Evolutionary conservation across 2,329 filamentous ascomycete genomes (phyloP), one percentile per base, ranked within the genome.

Genomic region (Fusarium sp.): DNA sequence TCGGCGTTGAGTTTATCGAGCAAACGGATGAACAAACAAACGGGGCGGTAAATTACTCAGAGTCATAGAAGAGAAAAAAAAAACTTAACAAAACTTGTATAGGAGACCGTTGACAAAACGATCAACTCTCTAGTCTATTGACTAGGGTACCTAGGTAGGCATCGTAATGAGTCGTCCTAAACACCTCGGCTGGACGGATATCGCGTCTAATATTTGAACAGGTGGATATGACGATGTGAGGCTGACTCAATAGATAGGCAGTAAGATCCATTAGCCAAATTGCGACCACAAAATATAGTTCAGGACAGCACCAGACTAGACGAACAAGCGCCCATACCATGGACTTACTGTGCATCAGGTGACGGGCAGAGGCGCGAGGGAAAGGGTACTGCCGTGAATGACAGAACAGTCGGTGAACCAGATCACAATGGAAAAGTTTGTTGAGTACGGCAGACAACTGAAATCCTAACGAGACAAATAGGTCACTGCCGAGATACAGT

Each of bases 161-260:
- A 18, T 16, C 32, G 9, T 37, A n/a, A 37, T 37, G 34, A 37
- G 34, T 37, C 34, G 34, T 37, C 21, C 37, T 11, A 54, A 45
- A n/a, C 50, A 43, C 14, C 51, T 55, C 28, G 40, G 23, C 28
- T 27, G 42, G 48, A 18, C 23, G 30, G 28, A 20, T 20, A 51
- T 9, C 32, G 53, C 23, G 43, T 34, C 42, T 55, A 47, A 34
- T 49, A 34, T 28, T 27, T 6, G 7, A 23, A 18, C 27, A 30
- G 28, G 30, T 48, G 41, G 23, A 59, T 23, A 59, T 68, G 54
- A 59, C 48, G 54, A 50, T 45, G 23, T 55, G 57, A 59, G 58
- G 66, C 66, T 74, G 66, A 72, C 59, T 74, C 71, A 59, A 48
- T 34, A n/a, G 28, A 42, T n/a, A 34, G 49, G 20, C 32, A 53